Evolutionary conservation across 2,329 filamentous ascomycete species (phyloP).

Genomic region (Penicillium palitans): DNA sequence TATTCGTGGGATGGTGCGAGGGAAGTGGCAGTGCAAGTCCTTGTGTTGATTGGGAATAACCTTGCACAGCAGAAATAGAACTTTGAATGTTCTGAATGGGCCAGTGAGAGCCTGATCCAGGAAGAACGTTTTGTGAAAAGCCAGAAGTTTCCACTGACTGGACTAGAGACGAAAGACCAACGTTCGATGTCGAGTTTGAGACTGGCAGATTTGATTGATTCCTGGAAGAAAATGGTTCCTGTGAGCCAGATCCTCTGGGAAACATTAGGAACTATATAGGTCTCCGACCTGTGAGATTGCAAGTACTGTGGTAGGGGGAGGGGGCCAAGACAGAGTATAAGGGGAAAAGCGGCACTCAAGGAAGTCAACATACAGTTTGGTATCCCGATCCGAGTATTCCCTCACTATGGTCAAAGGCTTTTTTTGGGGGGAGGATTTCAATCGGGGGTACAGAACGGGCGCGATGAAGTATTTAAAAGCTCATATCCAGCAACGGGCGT

Average conservation of each 20-base stretch:
- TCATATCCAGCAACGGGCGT: constrained; percentile 1
- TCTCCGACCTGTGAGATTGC: constrained; percentile 19
- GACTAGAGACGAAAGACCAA: constrained; percentile 10
- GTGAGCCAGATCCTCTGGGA: constrained; percentile 21
- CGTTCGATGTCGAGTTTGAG: constrained; percentile 8
- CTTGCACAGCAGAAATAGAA: constrained; percentile 6
- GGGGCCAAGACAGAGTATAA: constrained; percentile 12
- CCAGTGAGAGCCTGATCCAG: constrained; percentile 15
- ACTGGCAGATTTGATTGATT: constrained; percentile 14
- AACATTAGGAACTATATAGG: constrained; percentile 24
- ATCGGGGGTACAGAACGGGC: constrained; percentile 18
- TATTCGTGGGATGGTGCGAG: constrained; percentile 13
- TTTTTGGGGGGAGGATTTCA: background rate
- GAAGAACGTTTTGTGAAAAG: constrained; percentile 16
- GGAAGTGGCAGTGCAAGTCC: constrained; percentile 10
- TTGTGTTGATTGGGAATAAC: constrained; percentile 3
- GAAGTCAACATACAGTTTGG: constrained; percentile 18
- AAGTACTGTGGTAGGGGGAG: constrained; percentile 12
- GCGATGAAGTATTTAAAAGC: constrained; percentile 17
- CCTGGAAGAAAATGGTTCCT: constrained; percentile 20
- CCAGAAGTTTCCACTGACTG: constrained; percentile 18
- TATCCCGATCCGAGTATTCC: background rate
- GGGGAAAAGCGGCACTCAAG: constrained; percentile 7
- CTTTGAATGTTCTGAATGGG: constrained; percentile 15
- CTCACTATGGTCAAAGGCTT: constrained; percentile 11